phyloP scores from a whole-genome alignment of 2,329 filamentous ascomycete genomes.

The Pseudogymnoascus sp. region DNA sequence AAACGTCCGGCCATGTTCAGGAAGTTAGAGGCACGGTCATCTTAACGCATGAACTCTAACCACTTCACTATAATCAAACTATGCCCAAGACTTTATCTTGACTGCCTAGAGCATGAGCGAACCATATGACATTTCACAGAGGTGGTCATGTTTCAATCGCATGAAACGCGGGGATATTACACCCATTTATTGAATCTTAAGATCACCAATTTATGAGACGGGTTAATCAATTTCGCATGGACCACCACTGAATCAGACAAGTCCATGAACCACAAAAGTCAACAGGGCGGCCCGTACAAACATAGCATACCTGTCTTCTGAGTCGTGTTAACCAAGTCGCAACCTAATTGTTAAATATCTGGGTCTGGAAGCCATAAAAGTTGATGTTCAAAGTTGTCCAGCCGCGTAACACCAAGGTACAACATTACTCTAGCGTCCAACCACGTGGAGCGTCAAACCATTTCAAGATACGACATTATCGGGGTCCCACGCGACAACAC shows the following conservation, averaged over 20 bases:
- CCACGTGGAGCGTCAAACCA: constrained; percentile 4
- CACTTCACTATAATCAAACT: neutral
- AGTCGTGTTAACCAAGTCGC: neutral
- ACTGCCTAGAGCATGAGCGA: neutral
- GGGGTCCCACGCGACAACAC: constrained; percentile 6
- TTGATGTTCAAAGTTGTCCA: constrained; percentile 3
- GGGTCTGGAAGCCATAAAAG: neutral
- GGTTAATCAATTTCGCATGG: constrained; percentile 8
- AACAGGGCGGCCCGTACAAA: neutral
- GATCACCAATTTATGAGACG: constrained; percentile 9
- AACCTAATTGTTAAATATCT: neutral
- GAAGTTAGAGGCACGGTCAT: neutral
- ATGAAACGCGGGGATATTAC: constrained; percentile 6
- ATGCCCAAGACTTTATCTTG: neutral
- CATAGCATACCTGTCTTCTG: neutral
- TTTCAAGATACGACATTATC: constrained; percentile 4
- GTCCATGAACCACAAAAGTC: constrained; percentile 6
- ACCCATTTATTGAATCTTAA: constrained; percentile 1
- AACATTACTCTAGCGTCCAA: neutral
- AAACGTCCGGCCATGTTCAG: neutral
- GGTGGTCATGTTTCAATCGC: neutral
- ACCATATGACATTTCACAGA: neutral
- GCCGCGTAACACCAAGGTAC: neutral
- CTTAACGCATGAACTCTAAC: neutral
- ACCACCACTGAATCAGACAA: constrained; percentile 8